A percentile compares a stretch with the other conserved stretches of the same genome.
These are phyloP conservation scores for Colletotrichum eleusines DNA, from an alignment of 2,329 filamentous ascomycete genomes.

Conservation along the genomic window DNA sequence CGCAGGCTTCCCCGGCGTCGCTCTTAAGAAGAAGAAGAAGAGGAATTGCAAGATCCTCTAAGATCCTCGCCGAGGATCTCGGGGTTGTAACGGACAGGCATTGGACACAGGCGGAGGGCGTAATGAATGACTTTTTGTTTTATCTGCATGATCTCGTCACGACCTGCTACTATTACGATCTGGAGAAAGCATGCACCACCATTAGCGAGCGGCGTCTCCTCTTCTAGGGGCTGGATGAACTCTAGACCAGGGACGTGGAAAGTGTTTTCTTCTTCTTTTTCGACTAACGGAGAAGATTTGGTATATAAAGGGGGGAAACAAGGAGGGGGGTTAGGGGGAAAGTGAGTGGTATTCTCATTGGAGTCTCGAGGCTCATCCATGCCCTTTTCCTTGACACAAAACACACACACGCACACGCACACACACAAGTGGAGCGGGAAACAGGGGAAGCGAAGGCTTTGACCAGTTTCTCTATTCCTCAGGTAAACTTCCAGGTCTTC, in stretches of 20 bases:
- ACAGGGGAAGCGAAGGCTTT: conserved; percentile 33
- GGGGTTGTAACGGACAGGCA: conserved; percentile 34
- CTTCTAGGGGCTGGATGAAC: conserved; percentile 40
- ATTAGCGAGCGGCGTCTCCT: conserved; percentile 42
- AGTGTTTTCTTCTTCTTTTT: conserved; percentile 21
- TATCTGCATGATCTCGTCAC: conserved; percentile 50
- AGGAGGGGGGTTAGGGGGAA: conserved; percentile 10
- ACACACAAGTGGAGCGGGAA: conserved; percentile 36
- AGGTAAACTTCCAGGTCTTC: conserved; percentile 43
- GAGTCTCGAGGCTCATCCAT: conserved; percentile 38
- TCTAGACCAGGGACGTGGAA: conserved; percentile 34
- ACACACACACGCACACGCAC: conserved; percentile 30
- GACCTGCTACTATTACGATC: conserved; percentile 46
- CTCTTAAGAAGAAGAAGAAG: conserved; percentile 83
- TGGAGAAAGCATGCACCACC: conserved; percentile 42
- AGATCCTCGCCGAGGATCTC: conserved; percentile 46
- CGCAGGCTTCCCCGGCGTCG: conserved; percentile 56
- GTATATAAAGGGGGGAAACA: conserved; percentile 31
- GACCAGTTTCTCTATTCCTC: conserved; percentile 33
- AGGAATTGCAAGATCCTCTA: conserved; percentile 85
- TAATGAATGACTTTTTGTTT: conserved; percentile 43
- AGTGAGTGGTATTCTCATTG: conserved; percentile 29
- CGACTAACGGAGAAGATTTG: conserved; percentile 22
- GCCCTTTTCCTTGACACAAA: conserved; percentile 35
- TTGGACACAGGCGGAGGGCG: conserved; percentile 38